Base-by-base conservation (phyloP, 2,329 filamentous ascomycete species). In the Clonostachys solani region DNA sequence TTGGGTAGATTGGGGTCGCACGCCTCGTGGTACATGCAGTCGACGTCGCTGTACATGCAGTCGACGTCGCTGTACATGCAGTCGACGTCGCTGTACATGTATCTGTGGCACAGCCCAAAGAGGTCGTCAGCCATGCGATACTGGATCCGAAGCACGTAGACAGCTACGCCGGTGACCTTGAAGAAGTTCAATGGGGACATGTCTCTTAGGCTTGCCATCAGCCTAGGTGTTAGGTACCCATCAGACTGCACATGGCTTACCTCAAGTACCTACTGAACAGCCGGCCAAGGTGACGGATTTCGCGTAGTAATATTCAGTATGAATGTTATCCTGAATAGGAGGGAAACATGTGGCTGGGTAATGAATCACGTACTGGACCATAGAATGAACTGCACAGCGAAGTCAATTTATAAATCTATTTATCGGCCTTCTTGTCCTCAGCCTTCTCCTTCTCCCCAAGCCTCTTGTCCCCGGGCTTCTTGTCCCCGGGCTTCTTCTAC, bases 311-410 rank as follows among this genome's bases (percentile, higher is more conserved):
- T n/a, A n/a, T n/a, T n/a, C n/a, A n/a, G n/a, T n/a, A n/a, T n/a
- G n/a, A n/a, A 46, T 50, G 16, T 60, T 58, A 2, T 56, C 52
- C 56, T 56, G 56, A 45, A 55, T 41, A 29, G 45, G 50, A 33
- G 47, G 50, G 0, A 56, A 44, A 4, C 60, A 56, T 29, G 19
- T 23, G 6, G 19, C 19, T 23, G 19, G 19, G 19, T 7, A 2
- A 23, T 23, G 2, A 23, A 23, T 23, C 19, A 23, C 19, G 7
- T 23, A n/a, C 19, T 23, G 19, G 7, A 23, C 19, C 19, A 23
- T 23, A 6, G 19, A 23, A 23, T 23, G 19, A 23, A 23, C 19
- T 23, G 19, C 19, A 23, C 19, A 23, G 5, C 19, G 19, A 23
- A 23, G 19, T 23, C 19, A 5, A 23, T 23, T 23, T 6, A 23